Conservation (phyloP, 805 yeast species). For the Metschnikowia peoriensis region DNA sequence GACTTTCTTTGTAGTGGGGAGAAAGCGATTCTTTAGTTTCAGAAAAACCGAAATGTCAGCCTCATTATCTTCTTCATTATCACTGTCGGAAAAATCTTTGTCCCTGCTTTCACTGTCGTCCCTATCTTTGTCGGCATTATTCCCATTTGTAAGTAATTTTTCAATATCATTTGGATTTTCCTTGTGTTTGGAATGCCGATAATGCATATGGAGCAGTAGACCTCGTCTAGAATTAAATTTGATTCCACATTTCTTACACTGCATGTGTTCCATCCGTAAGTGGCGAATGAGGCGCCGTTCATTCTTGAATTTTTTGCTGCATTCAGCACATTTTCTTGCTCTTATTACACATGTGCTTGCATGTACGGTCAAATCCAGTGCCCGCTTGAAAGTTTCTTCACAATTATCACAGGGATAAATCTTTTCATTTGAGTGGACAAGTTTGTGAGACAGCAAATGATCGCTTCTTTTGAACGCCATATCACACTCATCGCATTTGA, state of each 20-base stretch:
- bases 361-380: background rate
- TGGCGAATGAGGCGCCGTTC: background rate
- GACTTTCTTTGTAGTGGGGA: no score
- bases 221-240: background rate
- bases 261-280: background rate
- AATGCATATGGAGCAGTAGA: background rate
- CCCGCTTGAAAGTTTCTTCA: background rate
- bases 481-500: constrained; percentile 1
- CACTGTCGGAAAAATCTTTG: background rate
- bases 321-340: background rate
- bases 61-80: background rate
- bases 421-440: background rate
- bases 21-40: no score
- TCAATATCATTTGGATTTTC: background rate
- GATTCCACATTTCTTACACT: background rate
- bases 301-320: background rate
- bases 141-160: background rate
- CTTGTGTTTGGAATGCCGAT: background rate
- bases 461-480: background rate
- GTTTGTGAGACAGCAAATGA: constrained; percentile 2
- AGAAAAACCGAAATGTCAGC: background rate
- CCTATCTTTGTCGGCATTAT: background rate
- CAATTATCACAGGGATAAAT: background rate
- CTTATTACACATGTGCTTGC: background rate
- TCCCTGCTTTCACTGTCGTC: background rate